Evolutionary conservation across 2,329 filamentous ascomycete genomes (phyloP).

Genomic region (Penicillium italicum): DNA sequence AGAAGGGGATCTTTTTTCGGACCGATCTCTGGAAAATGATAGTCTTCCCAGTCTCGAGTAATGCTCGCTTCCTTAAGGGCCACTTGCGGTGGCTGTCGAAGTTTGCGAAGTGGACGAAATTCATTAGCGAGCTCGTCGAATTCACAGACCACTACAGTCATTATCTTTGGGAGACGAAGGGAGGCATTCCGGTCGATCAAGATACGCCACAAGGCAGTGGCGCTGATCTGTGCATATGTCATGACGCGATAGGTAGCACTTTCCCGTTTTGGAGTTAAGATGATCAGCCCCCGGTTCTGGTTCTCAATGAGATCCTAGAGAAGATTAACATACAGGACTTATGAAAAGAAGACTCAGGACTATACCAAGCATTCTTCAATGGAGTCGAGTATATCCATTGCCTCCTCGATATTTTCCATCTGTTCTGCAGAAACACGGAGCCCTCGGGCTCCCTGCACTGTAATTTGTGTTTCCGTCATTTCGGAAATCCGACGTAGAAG

Average conservation of each 20-base stretch:
- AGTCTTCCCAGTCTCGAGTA: neutral
- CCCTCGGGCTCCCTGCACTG: neutral
- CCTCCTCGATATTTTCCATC: neutral
- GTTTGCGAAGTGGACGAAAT: neutral
- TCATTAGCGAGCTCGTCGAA: neutral
- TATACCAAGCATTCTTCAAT: slow-evolving; percentile 4
- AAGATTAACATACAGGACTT: neutral
- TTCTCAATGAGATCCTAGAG: neutral
- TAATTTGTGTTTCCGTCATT: neutral
- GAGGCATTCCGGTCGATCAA: neutral
- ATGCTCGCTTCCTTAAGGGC: neutral
- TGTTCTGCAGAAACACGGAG: neutral
- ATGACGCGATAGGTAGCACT: neutral
- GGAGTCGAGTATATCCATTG: neutral
- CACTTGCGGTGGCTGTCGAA: slow-evolving; percentile 1
- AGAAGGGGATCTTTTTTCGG: neutral
- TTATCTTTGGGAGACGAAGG: neutral
- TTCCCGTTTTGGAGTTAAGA: neutral
- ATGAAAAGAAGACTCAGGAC: neutral
- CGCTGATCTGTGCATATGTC: neutral
- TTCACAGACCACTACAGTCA: neutral
- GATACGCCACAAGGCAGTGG: neutral
- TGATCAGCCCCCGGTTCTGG: neutral
- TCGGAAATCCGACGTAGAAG: neutral
- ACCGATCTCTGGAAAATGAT: neutral